Base-by-base conservation (phyloP, 2,329 filamentous ascomycete species). In the Fusarium piperis region DNA sequence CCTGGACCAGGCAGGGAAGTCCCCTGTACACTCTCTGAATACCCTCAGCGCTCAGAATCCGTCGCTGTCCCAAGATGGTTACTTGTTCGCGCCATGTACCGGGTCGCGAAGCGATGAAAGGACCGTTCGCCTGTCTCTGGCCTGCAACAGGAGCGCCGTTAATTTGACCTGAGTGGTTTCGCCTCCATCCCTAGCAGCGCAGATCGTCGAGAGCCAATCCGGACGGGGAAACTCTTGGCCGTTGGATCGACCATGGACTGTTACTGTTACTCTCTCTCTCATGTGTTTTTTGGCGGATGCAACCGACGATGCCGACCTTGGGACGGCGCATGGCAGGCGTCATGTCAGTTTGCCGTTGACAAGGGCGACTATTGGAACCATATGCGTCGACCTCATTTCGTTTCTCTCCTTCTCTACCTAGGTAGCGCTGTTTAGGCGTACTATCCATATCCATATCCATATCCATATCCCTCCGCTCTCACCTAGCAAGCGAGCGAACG, bases 161-260 rank as follows among this genome's bases (percentile, higher is more conserved):
- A 65, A 70, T 65, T 65, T 71, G 52, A 30, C 57, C 59, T 53
- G 30, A 52, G 59, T 57, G 51, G 62, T 72, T 75, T 73, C 60
- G 68, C 59, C 65, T 53, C 68, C 68, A 65, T 64, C 58, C 39
- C 65, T 74, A 70, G 64, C 36, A 36, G 62, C 59, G 71, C 65
- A 73, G 71, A 76, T 76, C 68, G 52, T 58, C 62, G 44, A 65
- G 38, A 26, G 63, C 59, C 55, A 55, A 58, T 69, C 58, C 61
- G 59, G 44, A 68, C 46, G 20, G 67, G 57, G 41, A 48, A 56
- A 51, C 39, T 62, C 51, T 61, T 58, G 32, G 28, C 51, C 52
- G 35, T 36, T 52, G 15, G 53, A 39, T 61, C 55, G 55, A 51
- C 57, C 23, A 33, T 55, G 26, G 23, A 48, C 10, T 46, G 23